A percentile compares a stretch with the other conserved stretches of the same genome.
These are phyloP conservation scores for Microbotryomycetes sp. DNA, from an alignment of 1,284 basidiomycete genomes.

Conservation along the genomic window DNA sequence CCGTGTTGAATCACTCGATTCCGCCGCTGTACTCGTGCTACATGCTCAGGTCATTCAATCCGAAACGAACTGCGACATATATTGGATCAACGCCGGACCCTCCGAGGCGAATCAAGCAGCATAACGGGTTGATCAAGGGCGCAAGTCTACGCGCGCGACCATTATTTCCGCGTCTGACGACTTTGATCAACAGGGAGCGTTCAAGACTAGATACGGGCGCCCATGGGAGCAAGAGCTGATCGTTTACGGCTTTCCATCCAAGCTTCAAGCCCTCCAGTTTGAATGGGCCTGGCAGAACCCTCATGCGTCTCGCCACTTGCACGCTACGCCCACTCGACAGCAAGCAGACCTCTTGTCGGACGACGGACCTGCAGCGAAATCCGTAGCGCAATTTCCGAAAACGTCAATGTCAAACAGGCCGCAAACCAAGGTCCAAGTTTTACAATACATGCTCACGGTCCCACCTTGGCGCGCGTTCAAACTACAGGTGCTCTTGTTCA, in stretches of 20 bases:
- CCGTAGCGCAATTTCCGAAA: constrained; percentile 27
- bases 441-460: constrained; percentile 29
- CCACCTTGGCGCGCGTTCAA: constrained; percentile 26
- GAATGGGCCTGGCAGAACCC: constrained; percentile 90
- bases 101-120: constrained; percentile 68
- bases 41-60: constrained; percentile 61
- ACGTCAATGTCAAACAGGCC: constrained; percentile 25
- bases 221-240: constrained; percentile 90
- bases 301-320: constrained; percentile 43
- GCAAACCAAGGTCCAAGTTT: constrained; percentile 37
- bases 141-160: constrained; percentile 32
- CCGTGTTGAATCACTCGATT: constrained; percentile 52
- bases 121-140: constrained; percentile 51
- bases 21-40: constrained; percentile 85
- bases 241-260: constrained; percentile 79
- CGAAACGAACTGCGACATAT: constrained; percentile 48
- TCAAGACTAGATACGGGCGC: constrained; percentile 59
- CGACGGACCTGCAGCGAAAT: not conserved
- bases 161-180: no score
- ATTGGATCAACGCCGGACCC: constrained; percentile 54
- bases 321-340: constrained; percentile 2
- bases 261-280: constrained; percentile 59
- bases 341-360: not conserved
- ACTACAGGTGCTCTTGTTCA: constrained; percentile 20
- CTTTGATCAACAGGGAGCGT: constrained; percentile 68